Evolutionary conservation across 805 yeast genomes (phyloP).

Genomic region (Pichia heedii): DNA sequence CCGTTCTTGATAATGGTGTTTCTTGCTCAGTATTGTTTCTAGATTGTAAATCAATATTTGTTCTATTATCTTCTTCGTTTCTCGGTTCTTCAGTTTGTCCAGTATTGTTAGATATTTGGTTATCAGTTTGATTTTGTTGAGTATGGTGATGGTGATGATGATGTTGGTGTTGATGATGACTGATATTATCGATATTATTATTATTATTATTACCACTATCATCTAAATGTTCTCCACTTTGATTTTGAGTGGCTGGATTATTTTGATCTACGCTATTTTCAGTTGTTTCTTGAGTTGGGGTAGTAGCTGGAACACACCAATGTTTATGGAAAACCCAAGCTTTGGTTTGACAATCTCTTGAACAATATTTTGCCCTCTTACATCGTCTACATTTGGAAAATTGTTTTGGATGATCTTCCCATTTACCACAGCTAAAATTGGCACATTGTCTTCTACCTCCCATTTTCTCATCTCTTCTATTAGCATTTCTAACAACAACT

Average conservation of each 20-base stretch:
- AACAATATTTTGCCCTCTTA: slow-evolving; percentile 90
- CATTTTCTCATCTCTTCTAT: slow-evolving; percentile 77
- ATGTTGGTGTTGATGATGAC: too few relatives aligned
- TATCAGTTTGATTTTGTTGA: too few relatives aligned
- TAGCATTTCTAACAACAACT: slow-evolving; percentile 93
- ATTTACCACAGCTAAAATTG: slow-evolving; percentile 81
- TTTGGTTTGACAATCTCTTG: slow-evolving; percentile 80
- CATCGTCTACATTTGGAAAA: slow-evolving; percentile 94
- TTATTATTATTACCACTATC: background rate
- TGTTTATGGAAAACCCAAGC: slow-evolving; percentile 92
- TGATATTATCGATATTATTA: too few relatives aligned
- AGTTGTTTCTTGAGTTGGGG: background rate
- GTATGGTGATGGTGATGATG: too few relatives aligned
- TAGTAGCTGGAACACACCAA: slow-evolving; percentile 62
- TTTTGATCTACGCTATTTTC: background rate
- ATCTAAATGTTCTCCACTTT: background rate
- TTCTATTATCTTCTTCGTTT: too few relatives aligned
- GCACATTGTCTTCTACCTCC: slow-evolving; percentile 96
- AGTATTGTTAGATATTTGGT: too few relatives aligned
- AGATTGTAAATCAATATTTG: too few relatives aligned
- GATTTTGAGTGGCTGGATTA: slow-evolving; percentile 1
- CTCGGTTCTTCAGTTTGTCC: too few relatives aligned
- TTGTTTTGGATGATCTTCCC: slow-evolving; percentile 87
- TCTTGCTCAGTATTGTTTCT: too few relatives aligned
- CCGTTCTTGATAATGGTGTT: too few relatives aligned